A percentile compares a stretch with the other conserved stretches of the same genome.
These are phyloP conservation scores for Rubia yunnanensis DNA, from an alignment of 257 asterid genomes.

Conservation along the genomic window DNA sequence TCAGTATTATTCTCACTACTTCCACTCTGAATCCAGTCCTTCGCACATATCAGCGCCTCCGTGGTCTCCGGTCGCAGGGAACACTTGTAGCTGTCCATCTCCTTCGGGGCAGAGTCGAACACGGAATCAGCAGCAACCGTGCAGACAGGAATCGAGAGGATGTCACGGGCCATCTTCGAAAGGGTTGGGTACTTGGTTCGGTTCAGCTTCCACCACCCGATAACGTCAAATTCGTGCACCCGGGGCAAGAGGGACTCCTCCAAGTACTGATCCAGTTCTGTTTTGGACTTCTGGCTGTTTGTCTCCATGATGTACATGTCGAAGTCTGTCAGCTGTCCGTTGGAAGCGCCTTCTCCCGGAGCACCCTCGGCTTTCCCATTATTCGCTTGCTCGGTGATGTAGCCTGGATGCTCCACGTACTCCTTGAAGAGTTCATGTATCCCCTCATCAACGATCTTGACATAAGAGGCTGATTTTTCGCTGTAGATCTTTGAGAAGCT, in stretches of 20 bases:
- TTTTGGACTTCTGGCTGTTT: slow-evolving; percentile 54
- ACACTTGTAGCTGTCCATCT: slow-evolving; percentile 81
- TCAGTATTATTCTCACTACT: slow-evolving; percentile 20
- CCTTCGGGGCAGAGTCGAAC: slow-evolving; percentile 61
- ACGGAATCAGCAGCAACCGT: slow-evolving; percentile 49
- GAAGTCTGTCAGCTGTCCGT: slow-evolving; percentile 64
- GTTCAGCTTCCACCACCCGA: slow-evolving; percentile 94
- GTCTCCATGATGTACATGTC: slow-evolving; percentile 77
- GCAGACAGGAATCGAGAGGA: slow-evolving; percentile 78
- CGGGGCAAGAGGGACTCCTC: slow-evolving; percentile 90
- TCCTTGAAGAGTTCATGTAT: slow-evolving; percentile 83
- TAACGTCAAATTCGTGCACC: slow-evolving; percentile 78
- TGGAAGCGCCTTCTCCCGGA: slow-evolving; percentile 30
- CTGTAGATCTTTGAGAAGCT: slow-evolving; percentile 75
- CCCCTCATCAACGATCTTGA: slow-evolving; percentile 67
- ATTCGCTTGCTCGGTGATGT: slow-evolving; percentile 45
- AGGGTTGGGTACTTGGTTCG: slow-evolving; percentile 78
- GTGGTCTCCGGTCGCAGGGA: slow-evolving; percentile 76
- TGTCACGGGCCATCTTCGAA: slow-evolving; percentile 89
- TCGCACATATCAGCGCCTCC: slow-evolving; percentile 87
- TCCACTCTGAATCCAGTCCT: slow-evolving; percentile 75
- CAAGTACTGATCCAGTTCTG: slow-evolving; percentile 88
- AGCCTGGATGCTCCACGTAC: slow-evolving; percentile 57
- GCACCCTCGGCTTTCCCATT: slow-evolving; percentile 44
- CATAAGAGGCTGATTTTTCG: slow-evolving; percentile 51